phyloP scores from a whole-genome alignment of 2,329 filamentous ascomycete genomes.

The Mollisia scopiformis region DNA sequence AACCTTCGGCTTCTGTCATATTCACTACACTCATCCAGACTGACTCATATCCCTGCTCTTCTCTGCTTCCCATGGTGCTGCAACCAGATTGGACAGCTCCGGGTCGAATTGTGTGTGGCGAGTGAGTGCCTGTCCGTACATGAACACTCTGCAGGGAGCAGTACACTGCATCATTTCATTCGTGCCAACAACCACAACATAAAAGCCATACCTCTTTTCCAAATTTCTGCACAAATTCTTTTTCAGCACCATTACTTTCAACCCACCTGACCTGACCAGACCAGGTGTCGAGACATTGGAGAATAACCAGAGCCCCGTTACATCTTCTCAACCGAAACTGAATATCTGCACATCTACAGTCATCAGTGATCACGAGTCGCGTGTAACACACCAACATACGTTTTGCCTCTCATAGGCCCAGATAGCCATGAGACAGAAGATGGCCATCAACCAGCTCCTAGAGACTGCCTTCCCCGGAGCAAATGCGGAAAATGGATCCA shows the following conservation, averaged over 20 bases:
- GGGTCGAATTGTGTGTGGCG: neutral
- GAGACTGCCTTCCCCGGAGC: conserved; percentile 21
- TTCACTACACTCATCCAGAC: neutral
- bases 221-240: neutral
- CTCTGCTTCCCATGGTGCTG: neutral
- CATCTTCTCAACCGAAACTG: neutral
- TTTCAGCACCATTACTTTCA: neutral
- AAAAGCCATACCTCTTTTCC: neutral
- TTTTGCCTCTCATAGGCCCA: conserved; percentile 9
- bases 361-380: neutral
- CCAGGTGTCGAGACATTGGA: neutral
- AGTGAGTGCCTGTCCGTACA: neutral
- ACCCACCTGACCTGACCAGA: no score
- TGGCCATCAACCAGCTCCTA: conserved; percentile 19
- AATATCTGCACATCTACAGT: neutral
- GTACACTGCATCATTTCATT: no score
- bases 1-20: neutral
- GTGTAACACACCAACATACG: neutral
- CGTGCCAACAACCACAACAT: conserved; percentile 4
- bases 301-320: neutral
- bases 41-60: conserved; percentile 3
- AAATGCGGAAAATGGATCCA: conserved; percentile 8
- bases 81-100: neutral
- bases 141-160: neutral
- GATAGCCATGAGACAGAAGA: conserved; percentile 21